Percentiles rank a stretch among this genome's conserved stretches.
Evolutionary conservation across 2,329 filamentous ascomycete genomes (phyloP).

Genomic region (Helotiales sp.): DNA sequence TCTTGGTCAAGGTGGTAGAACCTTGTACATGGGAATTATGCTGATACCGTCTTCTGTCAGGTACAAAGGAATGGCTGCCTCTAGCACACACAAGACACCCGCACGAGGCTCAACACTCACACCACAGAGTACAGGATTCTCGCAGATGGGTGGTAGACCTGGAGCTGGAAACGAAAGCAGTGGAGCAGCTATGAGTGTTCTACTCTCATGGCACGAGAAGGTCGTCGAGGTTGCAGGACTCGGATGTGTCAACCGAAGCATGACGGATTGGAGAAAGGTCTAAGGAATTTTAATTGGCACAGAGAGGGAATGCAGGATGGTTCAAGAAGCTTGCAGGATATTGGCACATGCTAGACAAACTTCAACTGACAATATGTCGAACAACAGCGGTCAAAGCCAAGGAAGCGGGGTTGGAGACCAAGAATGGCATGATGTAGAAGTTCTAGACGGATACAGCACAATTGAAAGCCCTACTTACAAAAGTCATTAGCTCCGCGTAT

Average conservation of each 20-base stretch:
- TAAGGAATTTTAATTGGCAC: slow-evolving; percentile 42
- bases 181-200: slow-evolving; percentile 89
- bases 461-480: neutral
- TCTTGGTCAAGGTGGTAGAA: too few relatives aligned
- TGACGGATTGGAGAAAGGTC: slow-evolving; percentile 94
- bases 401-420: neutral
- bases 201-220: slow-evolving; percentile 99
- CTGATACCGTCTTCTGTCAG: slow-evolving; percentile 42
- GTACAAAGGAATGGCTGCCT: slow-evolving; percentile 82
- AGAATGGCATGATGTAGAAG: neutral
- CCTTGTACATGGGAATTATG: neutral
- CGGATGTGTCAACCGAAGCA: slow-evolving; percentile 88
- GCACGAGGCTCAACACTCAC: slow-evolving; percentile 50
- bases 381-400: neutral
- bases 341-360: neutral
- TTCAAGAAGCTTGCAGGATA: neutral
- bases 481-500: neutral
- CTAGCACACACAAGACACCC: slow-evolving; percentile 32
- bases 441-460: neutral
- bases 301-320: neutral
- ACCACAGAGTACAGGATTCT: slow-evolving; percentile 85
- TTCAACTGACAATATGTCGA: neutral
- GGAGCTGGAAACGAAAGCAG: slow-evolving; percentile 63
- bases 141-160: slow-evolving; percentile 66
- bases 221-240: slow-evolving; percentile 90